These are phyloP conservation scores for Cordia subcordata DNA, from an alignment of 257 asterid species.

Conservation along the genomic window DNA sequence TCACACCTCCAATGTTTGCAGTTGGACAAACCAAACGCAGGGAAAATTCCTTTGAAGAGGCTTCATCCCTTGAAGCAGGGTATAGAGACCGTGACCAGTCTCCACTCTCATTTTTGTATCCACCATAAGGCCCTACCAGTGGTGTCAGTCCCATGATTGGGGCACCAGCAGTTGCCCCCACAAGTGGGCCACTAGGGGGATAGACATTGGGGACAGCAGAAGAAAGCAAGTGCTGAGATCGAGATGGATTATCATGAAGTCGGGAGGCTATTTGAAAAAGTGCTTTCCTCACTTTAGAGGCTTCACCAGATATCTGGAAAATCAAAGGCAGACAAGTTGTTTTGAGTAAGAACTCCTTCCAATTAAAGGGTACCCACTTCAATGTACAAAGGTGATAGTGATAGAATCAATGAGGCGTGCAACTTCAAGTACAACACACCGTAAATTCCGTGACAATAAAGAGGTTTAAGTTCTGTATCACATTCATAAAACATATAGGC, in stretches of 20 bases:
- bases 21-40: conserved; percentile 76
- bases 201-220: conserved; percentile 55
- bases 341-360: not conserved
- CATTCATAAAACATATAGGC: too few relatives aligned
- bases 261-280: conserved; percentile 70
- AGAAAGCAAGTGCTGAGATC: conserved; percentile 79
- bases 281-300: conserved; percentile 73
- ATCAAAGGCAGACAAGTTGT: not conserved
- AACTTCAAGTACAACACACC: too few relatives aligned
- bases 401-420: too few relatives aligned
- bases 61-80: conserved; percentile 65
- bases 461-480: too few relatives aligned
- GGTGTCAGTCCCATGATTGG: conserved; percentile 80
- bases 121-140: conserved; percentile 69
- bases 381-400: too few relatives aligned
- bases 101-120: conserved; percentile 69
- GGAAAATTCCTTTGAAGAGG: conserved; percentile 69
- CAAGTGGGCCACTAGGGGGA: conserved; percentile 60
- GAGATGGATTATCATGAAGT: conserved; percentile 89
- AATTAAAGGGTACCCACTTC: not conserved
- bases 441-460: too few relatives aligned
- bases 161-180: conserved; percentile 58
- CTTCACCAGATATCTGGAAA: conserved; percentile 74
- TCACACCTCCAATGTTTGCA: conserved; percentile 86
- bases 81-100: conserved; percentile 75